Conservation (phyloP, 2,329 filamentous ascomycete species). For the Dactylellina haptotyla region DNA sequence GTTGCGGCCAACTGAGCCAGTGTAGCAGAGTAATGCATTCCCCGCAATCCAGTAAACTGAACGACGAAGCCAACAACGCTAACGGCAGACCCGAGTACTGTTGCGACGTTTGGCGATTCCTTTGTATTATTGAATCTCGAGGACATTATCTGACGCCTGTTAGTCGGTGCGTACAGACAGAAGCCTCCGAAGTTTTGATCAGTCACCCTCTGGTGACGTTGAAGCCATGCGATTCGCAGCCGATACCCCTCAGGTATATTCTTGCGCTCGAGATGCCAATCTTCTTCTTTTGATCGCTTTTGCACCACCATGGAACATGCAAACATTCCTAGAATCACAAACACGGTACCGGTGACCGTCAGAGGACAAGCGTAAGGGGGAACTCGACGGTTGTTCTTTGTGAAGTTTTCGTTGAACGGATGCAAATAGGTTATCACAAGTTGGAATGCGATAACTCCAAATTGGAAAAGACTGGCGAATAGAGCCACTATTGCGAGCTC, state of each 20-base stretch:
- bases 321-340: conserved; percentile 58
- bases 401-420: conserved; percentile 15
- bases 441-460: conserved; percentile 20
- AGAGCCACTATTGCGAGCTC: conserved; percentile 14
- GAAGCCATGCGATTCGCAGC: conserved; percentile 54
- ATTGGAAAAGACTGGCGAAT: conserved; percentile 4
- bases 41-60: conserved; percentile 55
- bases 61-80: conserved; percentile 52
- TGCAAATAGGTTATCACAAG: conserved; percentile 25
- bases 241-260: neutral
- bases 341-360: conserved; percentile 57
- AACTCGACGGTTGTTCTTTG: neutral
- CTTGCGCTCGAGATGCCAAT: conserved; percentile 1
- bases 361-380: conserved; percentile 58
- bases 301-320: conserved; percentile 60
- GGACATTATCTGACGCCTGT: conserved; percentile 9
- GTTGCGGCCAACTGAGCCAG: conserved; percentile 52
- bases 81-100: conserved; percentile 21
- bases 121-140: neutral
- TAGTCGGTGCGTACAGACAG: conserved; percentile 39
- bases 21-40: conserved; percentile 53
- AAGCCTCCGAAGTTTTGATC: conserved; percentile 56
- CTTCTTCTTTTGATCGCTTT: conserved; percentile 58
- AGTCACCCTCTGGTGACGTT: conserved; percentile 51
- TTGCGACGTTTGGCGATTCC: conserved; percentile 1